Conservation (phyloP, 169 alveolate genomes). For the Plasmodium knowlesi region DNA sequence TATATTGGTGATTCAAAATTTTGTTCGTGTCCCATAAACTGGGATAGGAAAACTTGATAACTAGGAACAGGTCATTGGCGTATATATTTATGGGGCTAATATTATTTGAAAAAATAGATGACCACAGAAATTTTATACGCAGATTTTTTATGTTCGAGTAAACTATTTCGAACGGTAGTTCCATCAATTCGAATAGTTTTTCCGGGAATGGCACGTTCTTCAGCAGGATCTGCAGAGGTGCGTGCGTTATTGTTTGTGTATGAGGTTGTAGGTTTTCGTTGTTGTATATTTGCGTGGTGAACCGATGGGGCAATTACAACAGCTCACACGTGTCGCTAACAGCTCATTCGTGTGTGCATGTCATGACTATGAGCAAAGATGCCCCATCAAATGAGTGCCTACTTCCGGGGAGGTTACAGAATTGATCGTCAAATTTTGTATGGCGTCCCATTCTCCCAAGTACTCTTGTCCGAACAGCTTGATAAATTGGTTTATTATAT, state of each 20-base stretch:
- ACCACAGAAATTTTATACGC: constrained; percentile 83
- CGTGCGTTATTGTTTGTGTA: background rate
- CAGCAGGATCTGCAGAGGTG: constrained; percentile 72
- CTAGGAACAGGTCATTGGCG: constrained; percentile 78
- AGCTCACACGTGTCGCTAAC: background rate
- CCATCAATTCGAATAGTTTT: constrained; percentile 85
- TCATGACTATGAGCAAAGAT: background rate
- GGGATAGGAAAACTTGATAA: constrained; percentile 80
- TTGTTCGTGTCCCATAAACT: constrained; percentile 78
- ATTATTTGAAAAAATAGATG: constrained; percentile 78
- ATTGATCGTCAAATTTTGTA: constrained; percentile 80
- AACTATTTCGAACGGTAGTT: constrained; percentile 85
- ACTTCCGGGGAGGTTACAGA: constrained; percentile 84
- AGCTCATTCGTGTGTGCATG: background rate
- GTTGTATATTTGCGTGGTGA: background rate
- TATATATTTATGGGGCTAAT: constrained; percentile 76
- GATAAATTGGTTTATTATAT: constrained; percentile 80
- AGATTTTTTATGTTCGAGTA: constrained; percentile 84
- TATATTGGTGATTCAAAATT: constrained; percentile 20
- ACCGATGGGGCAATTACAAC: background rate
- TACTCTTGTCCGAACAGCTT: constrained; percentile 83
- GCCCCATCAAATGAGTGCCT: background rate
- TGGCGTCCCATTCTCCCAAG: constrained; percentile 85
- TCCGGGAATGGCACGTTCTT: constrained; percentile 87
- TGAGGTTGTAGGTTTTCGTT: background rate